Conservation (phyloP, 2,329 filamentous ascomycete species). For the Paradendryphiella salina region DNA sequence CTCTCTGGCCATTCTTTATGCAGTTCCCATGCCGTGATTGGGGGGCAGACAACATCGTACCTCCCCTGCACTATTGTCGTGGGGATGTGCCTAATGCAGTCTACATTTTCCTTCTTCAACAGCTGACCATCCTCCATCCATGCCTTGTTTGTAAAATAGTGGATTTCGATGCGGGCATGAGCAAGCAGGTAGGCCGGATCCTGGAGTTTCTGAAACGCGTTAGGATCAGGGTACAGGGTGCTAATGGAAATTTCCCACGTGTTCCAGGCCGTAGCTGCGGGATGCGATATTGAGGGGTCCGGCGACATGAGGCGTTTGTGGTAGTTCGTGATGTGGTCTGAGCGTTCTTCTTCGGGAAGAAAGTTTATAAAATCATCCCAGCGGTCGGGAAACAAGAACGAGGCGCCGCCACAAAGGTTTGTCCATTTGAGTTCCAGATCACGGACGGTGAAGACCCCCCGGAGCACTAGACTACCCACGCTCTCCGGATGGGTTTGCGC, state of each 20-base stretch:
- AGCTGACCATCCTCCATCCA: constrained; percentile 52
- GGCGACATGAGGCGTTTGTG: constrained; percentile 48
- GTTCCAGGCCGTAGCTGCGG: constrained; percentile 46
- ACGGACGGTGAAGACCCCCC: constrained; percentile 50
- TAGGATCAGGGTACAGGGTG: constrained; percentile 31
- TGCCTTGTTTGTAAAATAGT: constrained; percentile 50
- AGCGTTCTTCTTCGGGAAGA: constrained; percentile 46
- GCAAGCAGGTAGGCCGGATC: constrained; percentile 38
- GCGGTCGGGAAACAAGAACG: constrained; percentile 47
- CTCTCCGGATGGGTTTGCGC: constrained; percentile 49
- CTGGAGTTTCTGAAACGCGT: constrained; percentile 25
- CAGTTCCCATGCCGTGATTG: constrained; percentile 50
- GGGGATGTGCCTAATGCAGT: constrained; percentile 46
- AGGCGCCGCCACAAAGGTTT: constrained; percentile 29
- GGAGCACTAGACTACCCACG: constrained; percentile 48
- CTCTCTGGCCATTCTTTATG: constrained; percentile 47
- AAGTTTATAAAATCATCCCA: constrained; percentile 45
- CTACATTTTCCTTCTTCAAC: constrained; percentile 39
- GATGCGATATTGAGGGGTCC: constrained; percentile 32
- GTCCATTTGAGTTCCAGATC: constrained; percentile 48
- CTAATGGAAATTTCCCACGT: constrained; percentile 43
- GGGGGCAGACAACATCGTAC: constrained; percentile 53
- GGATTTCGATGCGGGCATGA: constrained; percentile 50
- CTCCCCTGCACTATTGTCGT: constrained; percentile 51
- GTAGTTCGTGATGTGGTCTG: constrained; percentile 45